A percentile compares a stretch with the other conserved stretches of the same genome.
Evolutionary conservation across 139 green algal genomes (phyloP).

Genomic region (Chlorella sorokiniana): DNA sequence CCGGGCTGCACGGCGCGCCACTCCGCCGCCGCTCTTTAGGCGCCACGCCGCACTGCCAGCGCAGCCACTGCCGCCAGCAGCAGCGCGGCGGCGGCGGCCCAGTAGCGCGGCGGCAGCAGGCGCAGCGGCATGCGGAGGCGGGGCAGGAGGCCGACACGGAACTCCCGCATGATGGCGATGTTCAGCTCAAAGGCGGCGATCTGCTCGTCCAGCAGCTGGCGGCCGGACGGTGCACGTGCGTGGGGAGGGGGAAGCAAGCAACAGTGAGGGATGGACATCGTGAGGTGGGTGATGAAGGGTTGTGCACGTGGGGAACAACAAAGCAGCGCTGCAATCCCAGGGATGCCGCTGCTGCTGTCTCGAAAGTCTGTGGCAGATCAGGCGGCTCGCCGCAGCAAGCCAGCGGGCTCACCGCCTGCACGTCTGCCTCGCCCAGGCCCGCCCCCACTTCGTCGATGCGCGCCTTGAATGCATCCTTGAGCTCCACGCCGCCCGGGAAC

Average conservation of each 20-base stretch:
- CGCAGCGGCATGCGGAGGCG: constrained; percentile 8
- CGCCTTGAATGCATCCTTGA: constrained; percentile 20
- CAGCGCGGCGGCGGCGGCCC: not conserved
- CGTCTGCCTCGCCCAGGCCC: not conserved
- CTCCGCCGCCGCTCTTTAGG: not conserved
- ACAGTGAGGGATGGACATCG: too few species aligned
- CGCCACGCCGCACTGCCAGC: not conserved
- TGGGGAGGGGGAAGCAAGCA: too few species aligned
- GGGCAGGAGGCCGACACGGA: constrained; percentile 1
- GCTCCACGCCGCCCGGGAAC: constrained; percentile 1
- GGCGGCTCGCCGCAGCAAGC: not conserved
- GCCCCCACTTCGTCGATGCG: not conserved
- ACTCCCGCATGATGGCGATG: constrained; percentile 13
- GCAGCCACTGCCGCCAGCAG: not conserved
- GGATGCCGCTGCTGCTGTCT: too few species aligned
- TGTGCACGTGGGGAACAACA: too few species aligned
- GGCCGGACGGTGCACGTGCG: too few species aligned
- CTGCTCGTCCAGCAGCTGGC: constrained; percentile 24
- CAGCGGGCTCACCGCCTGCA: constrained; percentile 18
- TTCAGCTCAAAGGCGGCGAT: constrained; percentile 9
- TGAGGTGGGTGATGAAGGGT: too few species aligned
- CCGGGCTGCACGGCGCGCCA: not conserved
- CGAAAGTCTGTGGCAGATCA: too few species aligned
- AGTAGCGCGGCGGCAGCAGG: not conserved
- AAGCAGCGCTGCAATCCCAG: too few species aligned